phyloP scores from a whole-genome alignment of 306 rosid species.

The Acmispon strigosus region DNA sequence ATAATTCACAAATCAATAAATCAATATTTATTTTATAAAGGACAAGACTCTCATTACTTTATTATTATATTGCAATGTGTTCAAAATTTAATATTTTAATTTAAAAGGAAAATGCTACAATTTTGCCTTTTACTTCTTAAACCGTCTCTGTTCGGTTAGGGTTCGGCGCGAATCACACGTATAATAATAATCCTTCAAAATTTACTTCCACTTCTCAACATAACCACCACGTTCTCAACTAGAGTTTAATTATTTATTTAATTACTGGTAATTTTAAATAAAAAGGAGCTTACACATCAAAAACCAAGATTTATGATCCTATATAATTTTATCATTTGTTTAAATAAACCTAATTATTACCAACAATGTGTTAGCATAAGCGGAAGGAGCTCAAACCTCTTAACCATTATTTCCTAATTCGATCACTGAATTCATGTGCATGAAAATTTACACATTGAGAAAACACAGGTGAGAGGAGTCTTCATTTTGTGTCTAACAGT shows the following conservation, averaged over 20 bases:
- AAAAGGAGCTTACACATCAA: background rate
- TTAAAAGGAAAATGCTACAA: background rate
- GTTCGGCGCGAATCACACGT: conserved; percentile 12
- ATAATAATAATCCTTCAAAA: no score
- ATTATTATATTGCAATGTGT: background rate
- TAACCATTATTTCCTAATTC: no score
- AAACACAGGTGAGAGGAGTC: no score
- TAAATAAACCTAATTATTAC: no score
- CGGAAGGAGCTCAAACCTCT: no score
- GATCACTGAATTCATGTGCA: no score
- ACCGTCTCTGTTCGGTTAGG: conserved; percentile 15
- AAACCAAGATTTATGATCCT: background rate
- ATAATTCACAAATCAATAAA: conserved; percentile 9
- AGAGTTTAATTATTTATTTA: no score
- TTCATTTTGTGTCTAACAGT: no score
- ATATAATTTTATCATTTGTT: no score
- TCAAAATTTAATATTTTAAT: background rate
- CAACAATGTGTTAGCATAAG: no score
- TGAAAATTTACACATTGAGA: no score
- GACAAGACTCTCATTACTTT: background rate
- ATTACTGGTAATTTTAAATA: background rate
- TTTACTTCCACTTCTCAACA: background rate
- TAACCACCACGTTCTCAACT: conserved; percentile 3
- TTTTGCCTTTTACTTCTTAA: background rate
- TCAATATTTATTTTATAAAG: background rate